Evolutionary conservation across 2,329 filamentous ascomycete genomes (phyloP), one percentile per base, ranked within the genome.

Genomic region (Aschersonia sp.): DNA sequence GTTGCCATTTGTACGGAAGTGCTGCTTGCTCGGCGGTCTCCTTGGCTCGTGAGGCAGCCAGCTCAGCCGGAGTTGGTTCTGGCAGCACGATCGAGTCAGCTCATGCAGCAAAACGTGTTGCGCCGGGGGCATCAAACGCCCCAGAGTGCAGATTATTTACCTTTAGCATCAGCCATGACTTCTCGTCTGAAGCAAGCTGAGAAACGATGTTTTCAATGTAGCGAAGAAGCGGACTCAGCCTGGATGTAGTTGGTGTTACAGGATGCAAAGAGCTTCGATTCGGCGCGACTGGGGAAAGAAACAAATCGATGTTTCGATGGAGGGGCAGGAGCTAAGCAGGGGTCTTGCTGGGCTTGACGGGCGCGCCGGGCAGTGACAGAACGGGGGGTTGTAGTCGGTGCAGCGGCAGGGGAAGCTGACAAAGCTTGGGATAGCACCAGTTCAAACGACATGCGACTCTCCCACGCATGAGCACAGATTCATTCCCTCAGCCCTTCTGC

Each of bases 1-100:
- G 92, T 9, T 78, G 85, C 92, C 92, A 98, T 70, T 94, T 92
- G 80, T 98, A 98, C 1, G 92, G 92, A 42, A 98, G 81, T 30
- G 83, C 78, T 42, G 81, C 84, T 71, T 98, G 92, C 69, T 98
- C 92, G 57, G 82, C 84, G 49, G 77, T 73, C 69, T 98, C 88
- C 63, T 83, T 81, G 52, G 79, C 82, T 54, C 70, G 72, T 49
- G 75, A 72, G 22, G 76, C 76, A 9, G 73, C 78, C 55, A 73
- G 69, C 54, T 79, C 72, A 52, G 75, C 77, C 50, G 73, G 67
- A 29, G 69, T 72, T 48, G 63, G 68, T 58, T 81, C 77, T 74
- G 56, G 6, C 6, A 37, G 12, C 31, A 32, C 29, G 37, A 45
- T 9, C n/a, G 7, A 29, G 44, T 50, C 12, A 53, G 49, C 44